Base-by-base conservation (phyloP, 495 filamentous ascomycete genomes). In the Aspergillus sparsus region DNA sequence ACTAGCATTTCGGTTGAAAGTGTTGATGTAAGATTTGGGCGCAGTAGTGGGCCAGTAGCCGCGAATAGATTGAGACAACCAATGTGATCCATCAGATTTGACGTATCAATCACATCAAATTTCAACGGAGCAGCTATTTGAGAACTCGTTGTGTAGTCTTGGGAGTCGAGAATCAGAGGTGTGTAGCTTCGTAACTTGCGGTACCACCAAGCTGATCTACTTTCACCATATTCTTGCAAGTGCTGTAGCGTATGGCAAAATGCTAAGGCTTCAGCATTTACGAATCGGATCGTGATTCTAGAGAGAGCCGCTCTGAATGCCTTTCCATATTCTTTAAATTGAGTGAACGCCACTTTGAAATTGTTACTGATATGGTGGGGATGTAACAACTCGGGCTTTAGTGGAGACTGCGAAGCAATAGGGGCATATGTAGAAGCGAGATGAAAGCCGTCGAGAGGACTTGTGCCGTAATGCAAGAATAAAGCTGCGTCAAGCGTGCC, bases 101-200 rank as follows among this genome's bases (percentile, higher is more conserved):
- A 84, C 1, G 83, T 85, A 60, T 87, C 82, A 41, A 87, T 83
- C n/a, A 82, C 71, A 58, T 85, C 73, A 53, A 87, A 87, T 31
- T 69, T 49, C 34, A 60, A 56, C 11, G 81, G 80, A 10, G 75
- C 76, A 7, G 55, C 54, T n/a, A 2, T 9, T n/a, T 12, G 7
- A 13, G 62, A 62, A 11, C 36, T 54, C 10, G 33, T 34, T 27
- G 16, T 12, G 33, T 84, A 83, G 37, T 80, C 77, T 0, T 56
- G 55, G 13, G 66, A 60, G 49, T 77, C 72, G 5, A 85, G 70
- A 11, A 67, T 34, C 3, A 84, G 57, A 7, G 65, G 65, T 6
- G 67, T 62, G 39, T 41, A 45, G 52, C 44, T 54, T 37, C 39
- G 51, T n/a, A 33, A 32, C 34, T 42, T 56, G n/a, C 63, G 60